These are phyloP conservation scores for Microdochium bolleyi DNA, from an alignment of 2,329 filamentous ascomycete species.

Conservation along the genomic window DNA sequence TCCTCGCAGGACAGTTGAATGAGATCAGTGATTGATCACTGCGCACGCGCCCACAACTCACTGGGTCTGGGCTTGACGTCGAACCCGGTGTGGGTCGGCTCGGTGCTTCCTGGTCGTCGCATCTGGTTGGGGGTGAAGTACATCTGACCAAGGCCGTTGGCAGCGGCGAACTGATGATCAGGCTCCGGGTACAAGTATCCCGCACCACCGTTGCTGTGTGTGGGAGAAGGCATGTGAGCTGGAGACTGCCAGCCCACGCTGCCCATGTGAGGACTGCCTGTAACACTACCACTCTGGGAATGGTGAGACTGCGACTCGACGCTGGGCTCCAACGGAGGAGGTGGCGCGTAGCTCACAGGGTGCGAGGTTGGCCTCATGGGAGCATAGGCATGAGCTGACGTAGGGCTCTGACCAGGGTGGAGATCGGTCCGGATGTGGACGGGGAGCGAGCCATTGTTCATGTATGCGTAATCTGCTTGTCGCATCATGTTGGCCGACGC, in stretches of 20 bases:
- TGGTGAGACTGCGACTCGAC: constrained; percentile 73
- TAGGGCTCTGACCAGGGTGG: constrained; percentile 57
- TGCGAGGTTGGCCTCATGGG: constrained; percentile 73
- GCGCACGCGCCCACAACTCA: constrained; percentile 39
- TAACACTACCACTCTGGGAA: constrained; percentile 58
- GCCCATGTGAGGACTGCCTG: constrained; percentile 78
- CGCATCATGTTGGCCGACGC: constrained; percentile 61
- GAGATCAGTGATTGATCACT: background rate
- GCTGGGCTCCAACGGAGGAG: constrained; percentile 77
- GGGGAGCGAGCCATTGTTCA: constrained; percentile 72
- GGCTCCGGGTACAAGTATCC: constrained; percentile 78
- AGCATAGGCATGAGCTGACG: constrained; percentile 57
- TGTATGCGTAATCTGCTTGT: constrained; percentile 68
- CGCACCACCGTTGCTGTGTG: constrained; percentile 52
- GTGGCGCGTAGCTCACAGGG: constrained; percentile 73
- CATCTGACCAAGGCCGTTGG: constrained; percentile 53
- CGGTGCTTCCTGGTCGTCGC: constrained; percentile 67
- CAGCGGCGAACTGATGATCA: constrained; percentile 58
- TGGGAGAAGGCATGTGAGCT: constrained; percentile 63
- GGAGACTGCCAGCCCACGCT: constrained; percentile 83
- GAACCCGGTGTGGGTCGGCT: constrained; percentile 52
- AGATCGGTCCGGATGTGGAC: constrained; percentile 74
- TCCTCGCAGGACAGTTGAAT: background rate
- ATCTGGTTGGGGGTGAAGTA: constrained; percentile 57
- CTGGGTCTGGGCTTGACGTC: constrained; percentile 51